Base-by-base conservation (phyloP, 2,329 filamentous ascomycete genomes). In the Penicillium sp. region DNA sequence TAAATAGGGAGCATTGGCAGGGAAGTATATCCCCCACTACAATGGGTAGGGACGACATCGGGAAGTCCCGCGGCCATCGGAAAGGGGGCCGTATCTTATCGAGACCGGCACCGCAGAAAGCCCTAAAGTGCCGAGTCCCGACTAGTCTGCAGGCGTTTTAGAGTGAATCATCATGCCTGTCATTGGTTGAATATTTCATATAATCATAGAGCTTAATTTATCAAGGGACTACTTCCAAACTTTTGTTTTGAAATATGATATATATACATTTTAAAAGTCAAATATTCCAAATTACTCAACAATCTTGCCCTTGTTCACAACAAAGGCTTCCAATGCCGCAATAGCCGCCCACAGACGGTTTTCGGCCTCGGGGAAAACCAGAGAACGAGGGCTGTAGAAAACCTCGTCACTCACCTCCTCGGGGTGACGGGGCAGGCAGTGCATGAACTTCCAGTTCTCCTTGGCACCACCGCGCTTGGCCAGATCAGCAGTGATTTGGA, bases 321-420 rank as follows among this genome's bases (percentile, higher is more conserved):
- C 89, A 70, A 97, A 97, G 0, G 82, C 89, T 70, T 97, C 91
- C 27, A 97, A 73, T 3, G 86, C 89, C 67, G 90, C 88, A 84
- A 96, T 85, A 42, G 92, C 92, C 60, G 91, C 88, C 89, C 92
- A 99, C 34, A 99, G 74, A 61, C 94, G 86, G 71, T 99, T 99
- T 77, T 97, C 92, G 0, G 91, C 94, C 75, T 99, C 94, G 2
- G 85, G 86, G 77, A 97, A 99, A 4, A 97, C 94, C 24, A 99
- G 78, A 38, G 90, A 96, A 67, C 88, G 83, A 0, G 84, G 81
- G 45, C 90, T 87, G 74, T 97, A 97, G 70, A 99, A 97, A 1
- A 99, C 92, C 68, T 94, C 92, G 67, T 99, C 93, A 54, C 83
- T 86, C 32, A 99, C 94, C 77, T 99, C 94, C 73, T 99, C 93